These are phyloP conservation scores for Cyclospora cayetanensis DNA, from an alignment of 169 alveolate species.

Conservation along the genomic window DNA sequence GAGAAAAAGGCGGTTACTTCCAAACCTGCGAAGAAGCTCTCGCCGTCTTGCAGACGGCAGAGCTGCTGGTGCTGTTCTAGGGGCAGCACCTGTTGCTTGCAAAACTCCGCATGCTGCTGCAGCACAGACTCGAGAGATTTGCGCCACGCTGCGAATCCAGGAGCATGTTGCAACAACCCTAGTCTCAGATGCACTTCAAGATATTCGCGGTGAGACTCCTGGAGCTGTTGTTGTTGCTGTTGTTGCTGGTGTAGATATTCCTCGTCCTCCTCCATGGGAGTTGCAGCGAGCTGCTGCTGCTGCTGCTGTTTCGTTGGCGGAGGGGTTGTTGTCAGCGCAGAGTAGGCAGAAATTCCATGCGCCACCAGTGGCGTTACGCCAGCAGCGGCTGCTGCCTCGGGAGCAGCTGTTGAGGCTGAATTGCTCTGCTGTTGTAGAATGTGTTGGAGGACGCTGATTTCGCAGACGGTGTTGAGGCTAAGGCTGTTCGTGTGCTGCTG, in stretches of 20 bases:
- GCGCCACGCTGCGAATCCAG: conserved; percentile 17
- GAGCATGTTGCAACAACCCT: neutral
- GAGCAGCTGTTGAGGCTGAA: neutral
- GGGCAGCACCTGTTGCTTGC: conserved; percentile 22
- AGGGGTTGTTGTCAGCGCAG: neutral
- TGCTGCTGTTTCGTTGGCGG: conserved; percentile 1
- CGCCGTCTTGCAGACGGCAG: conserved; percentile 29
- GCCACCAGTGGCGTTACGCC: neutral
- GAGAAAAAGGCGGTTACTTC: conserved; percentile 30
- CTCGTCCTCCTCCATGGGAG: no score
- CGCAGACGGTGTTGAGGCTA: neutral
- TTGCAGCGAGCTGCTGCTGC: neutral
- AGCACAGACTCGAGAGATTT: neutral
- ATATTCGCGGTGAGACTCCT: neutral
- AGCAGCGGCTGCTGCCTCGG: conserved; percentile 3
- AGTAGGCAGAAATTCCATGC: neutral
- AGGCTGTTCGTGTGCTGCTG: conserved; percentile 6
- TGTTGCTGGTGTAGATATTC: neutral
- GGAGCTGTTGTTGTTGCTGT: conserved; percentile 2
- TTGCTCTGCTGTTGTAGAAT: conserved; percentile 25
- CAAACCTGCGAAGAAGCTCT: conserved; percentile 10
- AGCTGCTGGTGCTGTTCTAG: conserved; percentile 43
- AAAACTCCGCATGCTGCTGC: conserved; percentile 39
- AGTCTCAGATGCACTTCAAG: conserved; percentile 37
- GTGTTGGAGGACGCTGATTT: conserved; percentile 9